A percentile compares a stretch with the other conserved stretches of the same genome.
phyloP scores from a whole-genome alignment of 129 eudicot species.

The Rutidosis leptorrhynchoides region DNA sequence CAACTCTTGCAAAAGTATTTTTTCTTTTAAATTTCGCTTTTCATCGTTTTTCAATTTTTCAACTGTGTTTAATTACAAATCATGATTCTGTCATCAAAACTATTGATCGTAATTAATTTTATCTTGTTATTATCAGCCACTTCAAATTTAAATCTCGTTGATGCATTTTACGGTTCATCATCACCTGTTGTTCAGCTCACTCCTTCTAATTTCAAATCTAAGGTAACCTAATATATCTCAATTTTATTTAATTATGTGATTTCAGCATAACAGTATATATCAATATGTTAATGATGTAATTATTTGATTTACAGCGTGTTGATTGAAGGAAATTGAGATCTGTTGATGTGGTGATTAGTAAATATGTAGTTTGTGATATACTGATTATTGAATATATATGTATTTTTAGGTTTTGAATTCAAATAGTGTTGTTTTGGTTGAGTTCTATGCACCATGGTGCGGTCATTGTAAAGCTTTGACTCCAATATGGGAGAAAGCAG shows the following conservation, averaged over 20 bases:
- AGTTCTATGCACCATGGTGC: constrained; percentile 96
- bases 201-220: constrained; percentile 75
- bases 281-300: background rate
- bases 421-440: constrained; percentile 80
- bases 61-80: constrained; percentile 3
- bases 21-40: background rate
- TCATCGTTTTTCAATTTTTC: constrained; percentile 8
- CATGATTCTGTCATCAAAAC: constrained; percentile 14
- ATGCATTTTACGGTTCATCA: constrained; percentile 69
- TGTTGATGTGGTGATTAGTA: background rate
- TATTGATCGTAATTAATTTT: constrained; percentile 20
- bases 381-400: background rate
- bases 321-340: constrained; percentile 5
- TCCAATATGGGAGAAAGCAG: constrained; percentile 88
- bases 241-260: no score
- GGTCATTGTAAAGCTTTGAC: constrained; percentile 90
- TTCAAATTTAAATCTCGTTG: constrained; percentile 30
- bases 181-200: constrained; percentile 85
- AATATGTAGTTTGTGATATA: no score
- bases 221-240: constrained; percentile 37
- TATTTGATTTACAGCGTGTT: background rate
- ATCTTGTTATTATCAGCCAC: constrained; percentile 23
- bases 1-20: constrained; percentile 18
- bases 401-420: constrained; percentile 68
- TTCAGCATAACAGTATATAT: background rate